phyloP scores from a whole-genome alignment of 1,284 basidiomycete species.

The Ceratobasidium sp. region DNA sequence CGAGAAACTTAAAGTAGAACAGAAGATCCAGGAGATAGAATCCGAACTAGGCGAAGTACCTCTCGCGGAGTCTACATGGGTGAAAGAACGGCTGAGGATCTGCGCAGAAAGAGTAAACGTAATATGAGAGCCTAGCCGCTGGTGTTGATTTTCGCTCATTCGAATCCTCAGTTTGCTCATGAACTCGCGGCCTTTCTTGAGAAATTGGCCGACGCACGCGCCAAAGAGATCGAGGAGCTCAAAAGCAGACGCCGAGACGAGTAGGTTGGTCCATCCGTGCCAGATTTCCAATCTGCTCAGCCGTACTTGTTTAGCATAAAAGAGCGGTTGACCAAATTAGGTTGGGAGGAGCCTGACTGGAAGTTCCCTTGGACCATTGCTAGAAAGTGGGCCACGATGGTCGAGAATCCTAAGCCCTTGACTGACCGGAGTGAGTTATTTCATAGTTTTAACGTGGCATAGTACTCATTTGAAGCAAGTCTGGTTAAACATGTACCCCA shows the following conservation, averaged over 20 bases:
- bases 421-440: neutral
- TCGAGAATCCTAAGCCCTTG: neutral
- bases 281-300: neutral
- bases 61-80: neutral
- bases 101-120: neutral
- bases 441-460: neutral
- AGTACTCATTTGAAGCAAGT: neutral
- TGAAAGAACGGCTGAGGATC: neutral
- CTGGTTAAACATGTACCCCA: conserved; percentile 3
- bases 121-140: neutral
- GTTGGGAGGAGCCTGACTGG: conserved; percentile 9
- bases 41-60: too few relatives aligned
- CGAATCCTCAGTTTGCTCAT: neutral
- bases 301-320: neutral
- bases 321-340: neutral
- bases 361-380: neutral
- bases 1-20: neutral
- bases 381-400: conserved; percentile 5
- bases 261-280: neutral
- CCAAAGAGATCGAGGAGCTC: neutral
- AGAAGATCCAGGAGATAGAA: neutral
- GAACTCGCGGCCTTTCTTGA: neutral
- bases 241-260: neutral
- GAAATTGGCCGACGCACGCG: neutral
- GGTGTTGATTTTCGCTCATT: neutral